A percentile compares a stretch with the other conserved stretches of the same genome.
Evolutionary conservation across 1,284 basidiomycete genomes (phyloP).

Genomic region (Tilletia walkeri): DNA sequence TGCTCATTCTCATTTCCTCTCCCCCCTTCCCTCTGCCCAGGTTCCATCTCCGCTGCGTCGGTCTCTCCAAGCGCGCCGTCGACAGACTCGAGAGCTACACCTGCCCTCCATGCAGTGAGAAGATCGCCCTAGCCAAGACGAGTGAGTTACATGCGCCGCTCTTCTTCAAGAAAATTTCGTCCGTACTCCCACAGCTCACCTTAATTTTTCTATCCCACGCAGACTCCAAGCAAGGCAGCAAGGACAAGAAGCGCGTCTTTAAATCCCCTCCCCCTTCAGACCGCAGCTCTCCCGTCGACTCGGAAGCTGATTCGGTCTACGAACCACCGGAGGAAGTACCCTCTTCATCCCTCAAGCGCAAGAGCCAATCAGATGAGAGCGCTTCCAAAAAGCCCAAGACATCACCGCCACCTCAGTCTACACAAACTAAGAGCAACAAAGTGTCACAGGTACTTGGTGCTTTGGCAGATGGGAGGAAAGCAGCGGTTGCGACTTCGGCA

Average conservation of each 20-base stretch:
- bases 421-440: background rate
- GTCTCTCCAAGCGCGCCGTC: slow-evolving; percentile 42
- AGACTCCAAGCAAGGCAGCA: background rate
- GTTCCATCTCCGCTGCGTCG: slow-evolving; percentile 51
- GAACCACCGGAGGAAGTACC: slow-evolving; percentile 1
- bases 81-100: slow-evolving; percentile 44
- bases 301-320: slow-evolving; percentile 9
- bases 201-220: background rate
- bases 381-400: slow-evolving; percentile 1
- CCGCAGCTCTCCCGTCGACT: slow-evolving; percentile 12
- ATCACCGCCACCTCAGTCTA: background rate
- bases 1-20: slow-evolving; percentile 3
- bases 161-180: background rate
- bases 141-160: slow-evolving; percentile 30
- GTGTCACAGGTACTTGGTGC: background rate
- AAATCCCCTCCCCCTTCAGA: slow-evolving; percentile 7
- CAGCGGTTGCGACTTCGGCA: background rate
- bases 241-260: slow-evolving; percentile 19
- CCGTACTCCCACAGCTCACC: background rate
- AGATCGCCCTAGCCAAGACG: slow-evolving; percentile 18
- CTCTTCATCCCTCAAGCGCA: background rate
- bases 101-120: slow-evolving; percentile 36
- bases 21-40: slow-evolving; percentile 23
- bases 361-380: background rate
- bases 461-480: background rate